Percentiles rank a stretch among this genome's conserved stretches.
These are phyloP conservation scores for Trifolium subterraneum DNA, from an alignment of 306 rosid species.

Conservation along the genomic window DNA sequence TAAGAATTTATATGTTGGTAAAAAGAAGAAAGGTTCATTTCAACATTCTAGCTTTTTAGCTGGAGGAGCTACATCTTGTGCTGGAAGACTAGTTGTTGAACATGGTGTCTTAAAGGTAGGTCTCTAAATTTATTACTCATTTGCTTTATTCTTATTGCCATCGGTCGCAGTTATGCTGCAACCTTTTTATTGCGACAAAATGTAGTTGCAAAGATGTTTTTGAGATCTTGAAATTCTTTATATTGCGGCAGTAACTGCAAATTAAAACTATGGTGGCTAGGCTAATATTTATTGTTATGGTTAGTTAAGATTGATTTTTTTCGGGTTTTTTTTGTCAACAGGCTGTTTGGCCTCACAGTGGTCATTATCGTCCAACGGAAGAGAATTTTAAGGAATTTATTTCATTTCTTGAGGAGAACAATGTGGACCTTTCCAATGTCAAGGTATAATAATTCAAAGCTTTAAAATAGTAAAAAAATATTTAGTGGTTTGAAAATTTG, in stretches of 20 bases:
- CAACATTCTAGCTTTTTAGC: slow-evolving; percentile 98
- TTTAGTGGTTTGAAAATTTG: slow-evolving; percentile 9
- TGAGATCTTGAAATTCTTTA: not conserved
- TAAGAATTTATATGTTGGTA: slow-evolving; percentile 67
- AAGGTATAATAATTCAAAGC: slow-evolving; percentile 51
- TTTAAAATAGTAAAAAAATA: not conserved
- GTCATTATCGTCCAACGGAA: slow-evolving; percentile 85
- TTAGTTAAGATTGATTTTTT: not conserved
- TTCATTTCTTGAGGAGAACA: slow-evolving; percentile 63
- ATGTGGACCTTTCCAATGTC: slow-evolving; percentile 69
- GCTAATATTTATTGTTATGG: not conserved
- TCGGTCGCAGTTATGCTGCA: not conserved
- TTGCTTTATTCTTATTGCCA: not conserved
- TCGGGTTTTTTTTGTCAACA: slow-evolving; percentile 27
- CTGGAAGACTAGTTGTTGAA: slow-evolving; percentile 78
- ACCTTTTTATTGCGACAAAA: not conserved
- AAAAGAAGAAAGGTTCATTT: slow-evolving; percentile 80
- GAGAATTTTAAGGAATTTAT: slow-evolving; percentile 79
- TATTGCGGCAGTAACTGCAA: not conserved
- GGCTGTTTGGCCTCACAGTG: slow-evolving; percentile 97
- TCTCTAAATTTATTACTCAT: not conserved
- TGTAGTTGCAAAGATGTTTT: not conserved
- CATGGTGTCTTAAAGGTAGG: slow-evolving; percentile 78
- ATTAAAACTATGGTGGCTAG: not conserved
- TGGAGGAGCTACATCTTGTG: slow-evolving; percentile 89